A percentile compares a stretch with the other conserved stretches of the same genome.
Evolutionary conservation across 1,284 basidiomycete species (phyloP).

Genomic region (Boletus semigastroideus): DNA sequence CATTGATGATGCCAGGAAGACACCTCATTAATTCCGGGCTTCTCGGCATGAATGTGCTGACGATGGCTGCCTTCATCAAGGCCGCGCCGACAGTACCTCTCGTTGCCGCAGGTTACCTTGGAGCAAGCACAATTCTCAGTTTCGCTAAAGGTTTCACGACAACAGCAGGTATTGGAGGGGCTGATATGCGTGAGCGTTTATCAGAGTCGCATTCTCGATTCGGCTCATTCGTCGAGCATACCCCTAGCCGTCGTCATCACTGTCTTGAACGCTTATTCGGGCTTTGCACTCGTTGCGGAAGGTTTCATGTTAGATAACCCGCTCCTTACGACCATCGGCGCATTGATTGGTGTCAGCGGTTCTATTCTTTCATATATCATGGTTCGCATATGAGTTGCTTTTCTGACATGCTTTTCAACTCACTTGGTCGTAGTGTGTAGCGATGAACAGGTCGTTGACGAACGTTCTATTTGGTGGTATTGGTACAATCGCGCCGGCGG

Average conservation of each 20-base stretch:
- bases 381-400: slow-evolving; percentile 45
- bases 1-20: slow-evolving; percentile 69
- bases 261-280: slow-evolving; percentile 84
- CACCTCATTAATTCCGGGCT: slow-evolving; percentile 73
- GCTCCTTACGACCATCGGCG: slow-evolving; percentile 76
- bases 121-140: slow-evolving; percentile 69
- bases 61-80: slow-evolving; percentile 75
- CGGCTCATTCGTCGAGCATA: neutral
- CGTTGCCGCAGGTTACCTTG: slow-evolving; percentile 74
- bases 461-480: slow-evolving; percentile 85
- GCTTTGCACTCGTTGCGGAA: slow-evolving; percentile 91
- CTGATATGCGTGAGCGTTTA: slow-evolving; percentile 78
- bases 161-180: slow-evolving; percentile 83
- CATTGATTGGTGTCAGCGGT: slow-evolving; percentile 82
- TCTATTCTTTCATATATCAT: slow-evolving; percentile 91
- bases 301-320: slow-evolving; percentile 88
- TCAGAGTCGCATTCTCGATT: neutral
- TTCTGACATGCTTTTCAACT: slow-evolving; percentile 4
- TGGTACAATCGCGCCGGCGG: slow-evolving; percentile 50
- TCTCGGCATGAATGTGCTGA: slow-evolving; percentile 64
- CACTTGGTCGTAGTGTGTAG: slow-evolving; percentile 63
- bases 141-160: slow-evolving; percentile 84
- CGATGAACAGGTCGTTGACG: slow-evolving; percentile 80
- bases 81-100: slow-evolving; percentile 67
- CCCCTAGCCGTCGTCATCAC: slow-evolving; percentile 78